Base-by-base conservation (phyloP, 164 flowering plant species). In the Annona cherimola region DNA sequence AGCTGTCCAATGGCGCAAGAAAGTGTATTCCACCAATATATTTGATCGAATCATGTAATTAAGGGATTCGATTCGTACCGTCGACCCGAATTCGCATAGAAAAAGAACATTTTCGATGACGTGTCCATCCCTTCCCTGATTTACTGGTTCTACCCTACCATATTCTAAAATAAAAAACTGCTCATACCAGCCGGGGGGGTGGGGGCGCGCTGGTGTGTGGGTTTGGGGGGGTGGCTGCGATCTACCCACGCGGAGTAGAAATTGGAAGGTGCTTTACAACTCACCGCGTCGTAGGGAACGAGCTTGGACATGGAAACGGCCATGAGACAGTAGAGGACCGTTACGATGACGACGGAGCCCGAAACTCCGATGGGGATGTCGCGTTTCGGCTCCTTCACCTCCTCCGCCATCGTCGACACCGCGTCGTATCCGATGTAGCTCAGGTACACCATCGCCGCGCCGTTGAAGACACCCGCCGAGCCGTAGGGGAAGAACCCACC, bases 331-430 rank as follows among this genome's bases (percentile, higher is more conserved):
- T 93, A 95, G 18, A 95, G 88, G 46, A 88, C 71, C n/a, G 97
- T 87, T 1, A 95, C 99, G 41, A 89, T 4, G 0, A 85, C 71
- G 3, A 95, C 99, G 5, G 98, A 95, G 11, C 99, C 99, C 7
- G 90, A 81, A 44, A 95, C 89, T 1, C 99, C 99, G 66, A 91
- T 68, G 0, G 99, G 99, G 39, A 95, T 88, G 45, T 88, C 89
- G 73, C 81, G 85, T 0, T 77, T 82, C 41, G 98, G 98, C 70
- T 88, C 75, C 1, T 73, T 76, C 1, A 95, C 93, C 73, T 95
- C 99, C 74, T 95, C 99, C 0, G 99, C 98, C 95, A 95, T 84
- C 19, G 99, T 95, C 0, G 99, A 95, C 11, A 95, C 99, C 62
- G 99, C 91, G 75, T 95, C 97, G 82, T 93, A 95, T 1, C 99